phyloP scores from a whole-genome alignment of 331 rosid species.

The Quercus phellos region DNA sequence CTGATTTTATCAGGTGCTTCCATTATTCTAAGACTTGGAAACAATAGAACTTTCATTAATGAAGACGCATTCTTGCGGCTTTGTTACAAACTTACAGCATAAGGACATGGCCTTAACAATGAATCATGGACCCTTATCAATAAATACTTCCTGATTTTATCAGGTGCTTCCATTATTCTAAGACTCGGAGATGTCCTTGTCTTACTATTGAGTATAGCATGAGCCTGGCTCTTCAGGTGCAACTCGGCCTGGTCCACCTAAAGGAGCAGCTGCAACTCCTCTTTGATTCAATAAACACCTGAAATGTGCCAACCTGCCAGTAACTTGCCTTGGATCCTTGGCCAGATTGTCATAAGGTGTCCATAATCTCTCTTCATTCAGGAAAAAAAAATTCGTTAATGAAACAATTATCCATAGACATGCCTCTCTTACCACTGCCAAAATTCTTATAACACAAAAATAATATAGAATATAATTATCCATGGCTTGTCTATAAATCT shows the following conservation, averaged over 20 bases:
- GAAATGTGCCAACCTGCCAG: slow-evolving; percentile 35
- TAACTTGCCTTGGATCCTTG: slow-evolving; percentile 29
- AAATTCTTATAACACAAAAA: not conserved
- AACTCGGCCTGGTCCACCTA: slow-evolving; percentile 34
- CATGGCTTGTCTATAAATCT: too few relatives aligned
- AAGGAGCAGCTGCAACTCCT: slow-evolving; percentile 41
- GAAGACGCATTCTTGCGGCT: not conserved
- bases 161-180: not conserved
- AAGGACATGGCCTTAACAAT: not conserved
- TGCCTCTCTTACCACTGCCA: not conserved
- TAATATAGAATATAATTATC: not conserved
- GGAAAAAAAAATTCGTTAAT: not conserved
- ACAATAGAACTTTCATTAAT: not conserved
- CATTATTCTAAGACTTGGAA: too few relatives aligned
- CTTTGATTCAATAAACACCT: slow-evolving; percentile 44
- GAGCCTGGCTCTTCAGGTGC: slow-evolving; percentile 40
- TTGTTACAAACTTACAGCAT: too few relatives aligned
- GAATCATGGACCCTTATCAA: not conserved
- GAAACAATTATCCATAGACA: not conserved
- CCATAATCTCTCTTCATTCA: slow-evolving; percentile 36
- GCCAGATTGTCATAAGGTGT: slow-evolving; percentile 37
- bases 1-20: too few relatives aligned
- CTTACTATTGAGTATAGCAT: slow-evolving; percentile 28
- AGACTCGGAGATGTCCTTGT: not conserved
- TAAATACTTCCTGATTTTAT: not conserved